Base-by-base conservation (phyloP, 805 yeast genomes). In the Ogataea chonburiensis region DNA sequence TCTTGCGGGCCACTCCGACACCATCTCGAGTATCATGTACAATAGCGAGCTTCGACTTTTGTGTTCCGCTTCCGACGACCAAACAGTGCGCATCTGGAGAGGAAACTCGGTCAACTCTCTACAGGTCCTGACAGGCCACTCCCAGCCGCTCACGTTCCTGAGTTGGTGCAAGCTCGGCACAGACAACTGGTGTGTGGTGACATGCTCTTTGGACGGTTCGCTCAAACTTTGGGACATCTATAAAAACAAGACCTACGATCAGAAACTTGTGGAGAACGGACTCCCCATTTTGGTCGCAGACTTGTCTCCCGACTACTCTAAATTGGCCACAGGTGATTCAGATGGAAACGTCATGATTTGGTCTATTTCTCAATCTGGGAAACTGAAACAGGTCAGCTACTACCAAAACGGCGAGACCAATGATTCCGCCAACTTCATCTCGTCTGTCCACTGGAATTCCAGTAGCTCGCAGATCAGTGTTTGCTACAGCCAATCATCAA, bases 11-110 rank as follows among this genome's bases (percentile, higher is more conserved):
- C 96, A 87, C 56, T 64, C 71, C 7, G 73, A 75, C 29, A 66
- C 77, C 1, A 71, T 85, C 6, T 69, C 84, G 11, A 61, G 62
- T 5, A 63, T 88, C 4, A 56, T 64, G 19, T 86, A 81, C 54
- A 78, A 81, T 49, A 42, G 53, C 5, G 56, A 58, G 3, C 64
- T 70, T 11, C 76, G 75, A 46, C 57, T 81, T 19, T 63, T 89
- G 25, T 78, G 87, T 3, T 77, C 89, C 2, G 79, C 86, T 7
- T 79, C 94, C 1, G 95, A 86, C 53, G 96, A 89, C 55, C 71
- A 75, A 38, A 66, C 73, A 0, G 69, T 88, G 7, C 73, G 86
- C 47, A 66, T 87, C 14, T 89, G 96, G 95, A 75, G 71, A 50
- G 82, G 87, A 23, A 71, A 71, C 17, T 73, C 78, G 20, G 61